Percentiles rank a stretch among this genome's conserved stretches.
Evolutionary conservation across 2,329 filamentous ascomycete species (phyloP).

Genomic region (Alternaria tenuissima): DNA sequence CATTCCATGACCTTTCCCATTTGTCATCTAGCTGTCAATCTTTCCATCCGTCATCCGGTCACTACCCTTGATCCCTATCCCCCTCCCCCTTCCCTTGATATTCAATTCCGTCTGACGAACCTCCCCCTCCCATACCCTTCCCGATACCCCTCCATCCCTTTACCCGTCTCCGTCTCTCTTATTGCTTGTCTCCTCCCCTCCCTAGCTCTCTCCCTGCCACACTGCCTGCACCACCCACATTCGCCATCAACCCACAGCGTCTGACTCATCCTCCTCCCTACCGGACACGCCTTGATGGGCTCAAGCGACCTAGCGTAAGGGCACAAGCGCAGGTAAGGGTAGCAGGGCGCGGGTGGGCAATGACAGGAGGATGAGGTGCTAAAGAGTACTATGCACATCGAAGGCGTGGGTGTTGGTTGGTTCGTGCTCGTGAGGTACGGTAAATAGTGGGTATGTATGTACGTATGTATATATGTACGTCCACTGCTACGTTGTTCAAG

Average conservation of each 20-base stretch:
- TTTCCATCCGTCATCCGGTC: too few relatives aligned
- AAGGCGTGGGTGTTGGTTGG: too few relatives aligned
- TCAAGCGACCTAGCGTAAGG: conserved; percentile 1
- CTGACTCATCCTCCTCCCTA: conserved; percentile 20
- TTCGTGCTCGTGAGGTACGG: too few relatives aligned
- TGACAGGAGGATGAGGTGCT: conserved; percentile 25
- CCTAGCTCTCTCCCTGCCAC: conserved; percentile 12
- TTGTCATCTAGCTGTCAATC: too few relatives aligned
- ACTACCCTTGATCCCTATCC: too few relatives aligned
- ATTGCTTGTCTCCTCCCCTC: neutral
- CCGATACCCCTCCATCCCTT: neutral
- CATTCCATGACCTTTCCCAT: too few relatives aligned
- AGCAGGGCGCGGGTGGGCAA: conserved; percentile 33
- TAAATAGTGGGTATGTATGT: neutral
- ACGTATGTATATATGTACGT: neutral
- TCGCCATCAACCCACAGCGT: conserved; percentile 3
- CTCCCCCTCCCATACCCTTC: neutral
- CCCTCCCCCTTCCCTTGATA: neutral
- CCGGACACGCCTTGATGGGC: conserved; percentile 24
- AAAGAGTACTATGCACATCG: conserved; percentile 41
- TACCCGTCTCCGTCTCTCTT: neutral
- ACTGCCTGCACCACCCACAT: conserved; percentile 35
- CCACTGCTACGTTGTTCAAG: too few relatives aligned
- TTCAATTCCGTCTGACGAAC: neutral
- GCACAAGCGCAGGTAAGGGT: conserved; percentile 32